Base-by-base conservation (phyloP, 208 protist species). In the Leishmania major region DNA sequence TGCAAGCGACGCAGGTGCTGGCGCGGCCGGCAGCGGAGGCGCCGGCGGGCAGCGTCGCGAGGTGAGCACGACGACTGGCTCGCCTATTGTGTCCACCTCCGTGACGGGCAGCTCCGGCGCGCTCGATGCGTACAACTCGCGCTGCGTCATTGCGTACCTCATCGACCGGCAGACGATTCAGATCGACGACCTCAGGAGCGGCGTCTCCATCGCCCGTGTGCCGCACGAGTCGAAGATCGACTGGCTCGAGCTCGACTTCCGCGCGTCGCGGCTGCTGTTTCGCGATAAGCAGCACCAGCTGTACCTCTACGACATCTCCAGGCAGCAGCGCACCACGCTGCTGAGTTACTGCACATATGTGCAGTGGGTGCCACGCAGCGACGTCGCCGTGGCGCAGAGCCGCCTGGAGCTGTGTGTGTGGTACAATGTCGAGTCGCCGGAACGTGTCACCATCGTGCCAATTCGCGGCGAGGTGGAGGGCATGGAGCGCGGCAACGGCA, bases 361-460 rank as follows among this genome's bases (percentile, higher is more conserved):
- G n/a, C 95, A 99, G 83, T 99, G 98, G 99, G 99, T 99, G 6
- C 99, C 99, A 35, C 90, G 97, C 69, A 98, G 98, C 79, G 98
- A 99, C 81, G 99, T 99, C 3, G 97, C 99, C 35, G 98, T 99
- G n/a, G 99, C 98, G 37, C 99, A 99, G 89, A 98, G 97, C 84
- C 90, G 98, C 35, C 84, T 91, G 60, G 98, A 99, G 88, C 92
- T 99, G 43, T 99, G 98, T 85, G 98, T 99, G 71, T 99, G 99
- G 99, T 99, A 99, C 88, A 97, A 85, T 88, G 98, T 99, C 80
- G 95, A 99, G 77, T 79, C 87, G 15, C 97, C 98, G 22, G 99
- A 99, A 45, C 88, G 94, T 45, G 96, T 99, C 53, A 97, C 97
- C 10, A 95, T 98, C 35, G 93, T 99, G 45, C 95, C 96, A 5